A percentile compares a stretch with the other conserved stretches of the same genome.
Evolutionary conservation across 805 yeast genomes (phyloP).

Genomic region (Sugiyamaella boreocaroliniensis): DNA sequence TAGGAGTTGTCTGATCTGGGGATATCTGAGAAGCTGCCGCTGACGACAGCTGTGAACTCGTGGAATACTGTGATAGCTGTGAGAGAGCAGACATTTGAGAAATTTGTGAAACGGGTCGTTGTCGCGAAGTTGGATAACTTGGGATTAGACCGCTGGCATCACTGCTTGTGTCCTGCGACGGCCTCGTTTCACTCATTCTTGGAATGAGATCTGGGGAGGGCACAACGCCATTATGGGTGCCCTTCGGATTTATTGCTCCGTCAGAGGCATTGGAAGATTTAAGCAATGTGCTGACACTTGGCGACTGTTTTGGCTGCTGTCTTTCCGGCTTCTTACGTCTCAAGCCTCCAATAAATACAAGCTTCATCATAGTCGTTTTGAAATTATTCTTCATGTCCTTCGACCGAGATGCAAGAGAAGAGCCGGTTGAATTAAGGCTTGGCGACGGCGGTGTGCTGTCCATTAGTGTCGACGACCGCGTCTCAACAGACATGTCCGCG

Average conservation of each 20-base stretch:
- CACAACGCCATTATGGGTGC: neutral
- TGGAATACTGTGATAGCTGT: slow-evolving; percentile 46
- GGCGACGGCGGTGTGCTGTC: neutral
- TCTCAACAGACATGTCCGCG: slow-evolving; percentile 11
- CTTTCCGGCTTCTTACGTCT: neutral
- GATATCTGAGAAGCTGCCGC: slow-evolving; percentile 18
- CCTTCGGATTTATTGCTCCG: neutral
- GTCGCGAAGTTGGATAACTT: neutral
- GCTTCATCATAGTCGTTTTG: slow-evolving; percentile 8
- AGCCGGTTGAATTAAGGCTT: slow-evolving; percentile 1
- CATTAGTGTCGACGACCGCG: neutral
- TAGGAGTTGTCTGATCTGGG: slow-evolving; percentile 8
- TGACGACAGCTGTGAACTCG: slow-evolving; percentile 28
- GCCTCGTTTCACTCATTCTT: neutral
- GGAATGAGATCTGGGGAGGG: neutral
- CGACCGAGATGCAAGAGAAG: slow-evolving; percentile 2
- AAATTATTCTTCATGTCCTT: slow-evolving; percentile 2
- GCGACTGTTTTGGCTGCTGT: neutral
- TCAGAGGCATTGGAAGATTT: neutral
- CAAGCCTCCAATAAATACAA: slow-evolving; percentile 3
- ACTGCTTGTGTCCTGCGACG: neutral
- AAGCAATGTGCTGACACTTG: neutral
- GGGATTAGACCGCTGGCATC: neutral
- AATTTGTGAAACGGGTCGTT: slow-evolving; percentile 46
- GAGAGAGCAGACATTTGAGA: slow-evolving; percentile 48